A percentile compares a stretch with the other conserved stretches of the same genome.
Conservation (phyloP, 306 rosid species). For the Astragalus glycyphyllos region DNA sequence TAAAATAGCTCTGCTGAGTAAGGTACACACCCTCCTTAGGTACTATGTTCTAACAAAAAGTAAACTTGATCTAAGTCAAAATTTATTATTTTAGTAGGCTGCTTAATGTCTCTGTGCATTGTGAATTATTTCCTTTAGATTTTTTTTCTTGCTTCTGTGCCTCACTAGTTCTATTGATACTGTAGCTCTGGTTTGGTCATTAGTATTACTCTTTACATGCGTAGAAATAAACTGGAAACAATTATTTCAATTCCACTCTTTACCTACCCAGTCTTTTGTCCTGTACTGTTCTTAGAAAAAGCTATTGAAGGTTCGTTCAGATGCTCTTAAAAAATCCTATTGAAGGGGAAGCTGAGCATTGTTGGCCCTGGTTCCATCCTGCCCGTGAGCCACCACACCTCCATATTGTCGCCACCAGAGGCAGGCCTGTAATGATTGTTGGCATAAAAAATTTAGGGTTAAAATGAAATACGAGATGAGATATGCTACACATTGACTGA, state of each 20-base stretch:
- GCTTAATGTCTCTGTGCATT: neutral
- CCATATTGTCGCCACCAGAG: too few species aligned
- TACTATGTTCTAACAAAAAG: neutral
- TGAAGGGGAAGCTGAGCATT: too few species aligned
- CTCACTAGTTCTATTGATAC: neutral
- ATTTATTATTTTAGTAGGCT: conserved; percentile 5
- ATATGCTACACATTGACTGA: too few species aligned
- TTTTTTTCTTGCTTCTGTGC: neutral
- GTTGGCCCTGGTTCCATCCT: too few species aligned
- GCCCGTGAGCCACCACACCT: too few species aligned
- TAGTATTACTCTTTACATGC: neutral
- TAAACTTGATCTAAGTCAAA: conserved; percentile 12
- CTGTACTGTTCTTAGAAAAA: too few species aligned
- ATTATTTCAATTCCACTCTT: neutral
- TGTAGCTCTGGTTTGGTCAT: conserved; percentile 7
- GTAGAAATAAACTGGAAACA: conserved; percentile 13
- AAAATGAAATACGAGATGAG: too few species aligned
- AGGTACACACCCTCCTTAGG: neutral
- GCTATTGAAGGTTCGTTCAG: too few species aligned
- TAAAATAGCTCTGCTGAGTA: conserved; percentile 7
- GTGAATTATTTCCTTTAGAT: conserved; percentile 4
- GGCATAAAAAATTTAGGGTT: too few species aligned
- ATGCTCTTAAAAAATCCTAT: too few species aligned
- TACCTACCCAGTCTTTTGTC: neutral
- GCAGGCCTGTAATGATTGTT: too few species aligned